Conservation (phyloP, 2,329 filamentous ascomycete species). For the Colletotrichum echinochloae region DNA sequence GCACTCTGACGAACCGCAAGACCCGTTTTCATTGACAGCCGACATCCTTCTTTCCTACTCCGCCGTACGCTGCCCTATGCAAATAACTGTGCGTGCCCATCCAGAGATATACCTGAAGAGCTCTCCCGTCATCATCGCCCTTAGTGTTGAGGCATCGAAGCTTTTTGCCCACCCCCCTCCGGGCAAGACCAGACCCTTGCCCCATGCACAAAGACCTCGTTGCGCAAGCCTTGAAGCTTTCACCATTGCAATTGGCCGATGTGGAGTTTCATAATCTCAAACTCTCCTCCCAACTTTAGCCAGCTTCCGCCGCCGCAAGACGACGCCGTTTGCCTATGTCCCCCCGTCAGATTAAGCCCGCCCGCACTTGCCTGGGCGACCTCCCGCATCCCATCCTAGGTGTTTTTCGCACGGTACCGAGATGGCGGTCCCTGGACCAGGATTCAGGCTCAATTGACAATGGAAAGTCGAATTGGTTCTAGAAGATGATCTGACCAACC, state of each 20-base stretch:
- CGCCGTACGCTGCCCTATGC: constrained; percentile 9
- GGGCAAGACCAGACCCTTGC: constrained; percentile 10
- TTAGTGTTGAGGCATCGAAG: constrained; percentile 25
- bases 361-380: background rate
- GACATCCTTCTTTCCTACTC: background rate
- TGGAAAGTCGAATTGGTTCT: constrained; percentile 27
- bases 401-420: constrained; percentile 3
- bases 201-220: background rate
- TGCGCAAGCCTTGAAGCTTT: constrained; percentile 5
- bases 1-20: constrained; percentile 31
- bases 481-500: constrained; percentile 31
- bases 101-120: background rate
- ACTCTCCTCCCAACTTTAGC: constrained; percentile 32
- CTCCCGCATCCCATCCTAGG: constrained; percentile 1
- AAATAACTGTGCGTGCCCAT: too few species aligned
- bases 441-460: constrained; percentile 4
- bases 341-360: background rate
- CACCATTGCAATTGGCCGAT: constrained; percentile 15
- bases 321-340: background rate
- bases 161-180: constrained; percentile 20
- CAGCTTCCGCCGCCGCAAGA: background rate
- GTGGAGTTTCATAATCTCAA: constrained; percentile 35
- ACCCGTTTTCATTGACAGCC: background rate
- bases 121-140: constrained; percentile 19
- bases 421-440: constrained; percentile 5